Base-by-base conservation (phyloP, 2,329 filamentous ascomycete species). In the Pseudopithomyces maydicus region DNA sequence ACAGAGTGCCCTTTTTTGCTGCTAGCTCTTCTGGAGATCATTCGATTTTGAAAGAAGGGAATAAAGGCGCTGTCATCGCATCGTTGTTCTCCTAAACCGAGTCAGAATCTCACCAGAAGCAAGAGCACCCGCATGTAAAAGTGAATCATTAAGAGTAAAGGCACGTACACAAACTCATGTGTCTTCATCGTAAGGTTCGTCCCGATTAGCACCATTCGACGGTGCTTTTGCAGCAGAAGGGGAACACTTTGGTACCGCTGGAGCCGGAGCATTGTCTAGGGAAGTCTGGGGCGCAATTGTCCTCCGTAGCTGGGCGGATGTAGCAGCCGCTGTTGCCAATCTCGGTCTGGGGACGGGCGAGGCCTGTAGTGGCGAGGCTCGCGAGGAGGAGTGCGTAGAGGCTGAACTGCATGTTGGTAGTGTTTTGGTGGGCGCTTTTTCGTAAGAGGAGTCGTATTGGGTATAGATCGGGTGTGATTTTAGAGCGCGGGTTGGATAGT, bases 261-360 rank as follows among this genome's bases (percentile, higher is more conserved):
- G 45, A 48, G 45, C 26, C 45, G 11, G 45, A 7, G 45, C 45
- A 48, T 7, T 48, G 26, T 29, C 14, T 48, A 7, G 45, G 45
- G 26, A 33, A 48, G 26, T 48, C 14, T 35, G 26, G 26, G 7
- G n/a, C 7, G 45, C 45, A 48, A 7, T 33, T 35, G 19, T 48
- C 15, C 26, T 48, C 23, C 45, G 45, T 48, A 48, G 45, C 45
- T 17, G 23, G 23, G 45, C 45, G 45, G 45, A 48, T 48, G 45
- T 48, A 48, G 45, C 45, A 48, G 7, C 45, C 45, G 45, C 45
- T 48, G 15, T 48, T 48, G 45, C 45, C 45, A 48, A 48, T 48
- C 45, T 48, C 45, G 22, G 22, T 33, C 45, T 48, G 45, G 45
- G 45, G 45, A 12, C 3, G 14, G 26, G 45, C 45, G 29, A 48